These are phyloP conservation scores for Saraca asoca DNA, from an alignment of 331 rosid species.

Conservation along the genomic window DNA sequence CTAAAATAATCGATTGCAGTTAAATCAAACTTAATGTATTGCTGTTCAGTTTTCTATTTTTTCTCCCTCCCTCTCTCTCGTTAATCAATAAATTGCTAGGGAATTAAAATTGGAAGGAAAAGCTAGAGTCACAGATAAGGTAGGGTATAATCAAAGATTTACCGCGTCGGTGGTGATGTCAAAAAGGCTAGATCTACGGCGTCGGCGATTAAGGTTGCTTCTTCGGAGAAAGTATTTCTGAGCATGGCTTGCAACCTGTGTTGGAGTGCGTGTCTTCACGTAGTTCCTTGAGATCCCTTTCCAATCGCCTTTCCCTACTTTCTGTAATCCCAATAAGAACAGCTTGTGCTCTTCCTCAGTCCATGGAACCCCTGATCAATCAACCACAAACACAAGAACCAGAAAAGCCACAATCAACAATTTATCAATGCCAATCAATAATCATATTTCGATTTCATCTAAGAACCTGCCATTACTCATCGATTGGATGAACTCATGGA, in stretches of 20 bases:
- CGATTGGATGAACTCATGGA: no score
- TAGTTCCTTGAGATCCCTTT: constrained; percentile 92
- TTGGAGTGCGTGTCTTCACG: constrained; percentile 93
- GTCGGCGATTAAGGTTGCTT: constrained; percentile 87
- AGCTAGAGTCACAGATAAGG: neutral
- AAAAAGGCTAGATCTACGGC: constrained; percentile 98
- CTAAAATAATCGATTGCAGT: no score
- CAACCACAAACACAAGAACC: neutral
- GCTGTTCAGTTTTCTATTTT: no score
- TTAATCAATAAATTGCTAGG: neutral
- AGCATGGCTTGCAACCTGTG: constrained; percentile 99
- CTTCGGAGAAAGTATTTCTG: constrained; percentile 94
- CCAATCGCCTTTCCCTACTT: constrained; percentile 99
- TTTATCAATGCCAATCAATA: neutral
- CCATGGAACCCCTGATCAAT: constrained; percentile 88
- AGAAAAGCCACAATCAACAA: neutral
- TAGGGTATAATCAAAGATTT: constrained; percentile 20
- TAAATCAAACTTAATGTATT: no score
- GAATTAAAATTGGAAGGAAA: neutral
- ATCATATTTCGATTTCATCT: no score
- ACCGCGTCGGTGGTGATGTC: constrained; percentile 95
- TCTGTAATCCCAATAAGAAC: constrained; percentile 83
- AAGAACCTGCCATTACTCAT: no score
- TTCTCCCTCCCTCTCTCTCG: no score
- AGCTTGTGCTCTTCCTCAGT: constrained; percentile 97